Evolutionary conservation across 1,284 basidiomycete species (phyloP), one percentile per base, ranked within the genome.

Genomic region (Leccinum subrobustum): DNA sequence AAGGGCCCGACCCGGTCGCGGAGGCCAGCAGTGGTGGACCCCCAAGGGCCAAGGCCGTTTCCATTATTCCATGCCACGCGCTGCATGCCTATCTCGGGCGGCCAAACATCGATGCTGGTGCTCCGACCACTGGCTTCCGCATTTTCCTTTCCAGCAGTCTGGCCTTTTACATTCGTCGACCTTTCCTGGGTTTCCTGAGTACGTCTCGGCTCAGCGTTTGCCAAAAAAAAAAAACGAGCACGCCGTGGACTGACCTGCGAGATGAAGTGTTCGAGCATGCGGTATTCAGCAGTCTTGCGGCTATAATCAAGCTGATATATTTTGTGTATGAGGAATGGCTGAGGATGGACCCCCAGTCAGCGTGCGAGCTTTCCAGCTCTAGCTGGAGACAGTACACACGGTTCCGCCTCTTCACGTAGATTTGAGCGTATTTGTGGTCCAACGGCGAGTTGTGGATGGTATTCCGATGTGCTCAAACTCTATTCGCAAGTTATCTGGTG

Each of bases 271-370:
- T 98, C 95, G 6, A 93, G 76, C 88, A 97, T 93, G 23, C 94
- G 80, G 68, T 85, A 93, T 62, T 92, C 85, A 31, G 84, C 83
- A 0, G 83, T 83, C 16, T 81, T 83, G 23, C 87, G 84, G 68
- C 85, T 92, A 68, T 92, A 93, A 75, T 97, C 95, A 56, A 98
- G 80, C 67, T 93, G 91, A 69, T 86, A 97, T 12, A 96, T 80
- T 65, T 87, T 89, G 70, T 94, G 88, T 14, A 83, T 79, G 56
- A 92, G 84, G 68, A 92, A 86, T 0, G 90, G 89, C 91, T 94
- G 64, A 8, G 12, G 31, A 62, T 2, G 16, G 48, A 9, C 1
- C 51, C 3, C 27, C 31, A 44, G 51, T 65, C 55, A 67, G 7
- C 5, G 29, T 54, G 12, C 23, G 25, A 16, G 4, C 7, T 6